Evolutionary conservation across 2,329 filamentous ascomycete species (phyloP).

Genomic region (Talaromyces verruculosus): DNA sequence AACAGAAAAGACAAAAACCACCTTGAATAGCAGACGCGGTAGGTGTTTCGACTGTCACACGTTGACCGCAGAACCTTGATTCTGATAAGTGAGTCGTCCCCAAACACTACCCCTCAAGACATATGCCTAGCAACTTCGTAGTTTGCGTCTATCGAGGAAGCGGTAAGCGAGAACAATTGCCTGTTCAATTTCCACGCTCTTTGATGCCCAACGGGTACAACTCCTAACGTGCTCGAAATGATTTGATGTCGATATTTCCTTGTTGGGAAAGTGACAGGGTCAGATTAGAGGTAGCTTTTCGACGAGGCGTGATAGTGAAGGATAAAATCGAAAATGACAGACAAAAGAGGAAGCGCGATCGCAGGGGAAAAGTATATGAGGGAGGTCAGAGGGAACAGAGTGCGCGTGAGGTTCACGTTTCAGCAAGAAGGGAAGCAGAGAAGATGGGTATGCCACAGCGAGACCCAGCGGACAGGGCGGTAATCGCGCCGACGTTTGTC

Average conservation of each 20-base stretch:
- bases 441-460: neutral
- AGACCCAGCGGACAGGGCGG: constrained; percentile 12
- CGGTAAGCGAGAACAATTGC: neutral
- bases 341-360: neutral
- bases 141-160: neutral
- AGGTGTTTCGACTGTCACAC: neutral
- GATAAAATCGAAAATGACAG: neutral
- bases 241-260: constrained; percentile 5
- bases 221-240: neutral
- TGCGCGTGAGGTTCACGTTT: neutral
- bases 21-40: constrained; percentile 5
- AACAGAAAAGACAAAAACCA: constrained; percentile 13
- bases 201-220: neutral
- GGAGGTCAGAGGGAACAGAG: neutral
- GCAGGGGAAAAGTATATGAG: neutral
- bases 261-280: neutral
- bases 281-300: neutral
- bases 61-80: neutral
- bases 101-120: neutral
- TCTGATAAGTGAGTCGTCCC: neutral
- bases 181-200: neutral
- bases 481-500: constrained; percentile 3
- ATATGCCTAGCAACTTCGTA: neutral
- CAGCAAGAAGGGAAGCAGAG: neutral
- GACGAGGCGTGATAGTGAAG: neutral